Conservation (phyloP, 2,329 filamentous ascomycete genomes). For the Phyllosticta capitalensis region DNA sequence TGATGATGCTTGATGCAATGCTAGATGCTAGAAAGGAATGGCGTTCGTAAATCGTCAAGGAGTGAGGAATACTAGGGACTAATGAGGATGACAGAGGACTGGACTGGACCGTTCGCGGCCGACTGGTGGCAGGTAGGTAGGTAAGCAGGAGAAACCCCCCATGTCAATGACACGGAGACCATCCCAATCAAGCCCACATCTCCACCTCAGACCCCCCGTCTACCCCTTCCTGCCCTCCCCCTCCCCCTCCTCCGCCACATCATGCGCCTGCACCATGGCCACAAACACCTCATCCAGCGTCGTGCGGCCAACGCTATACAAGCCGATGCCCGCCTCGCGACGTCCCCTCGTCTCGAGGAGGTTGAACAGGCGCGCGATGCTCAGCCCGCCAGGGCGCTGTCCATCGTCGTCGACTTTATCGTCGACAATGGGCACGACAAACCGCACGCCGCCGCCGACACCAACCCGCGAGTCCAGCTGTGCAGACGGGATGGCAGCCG, state of each 20-base stretch:
- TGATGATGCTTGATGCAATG: not conserved
- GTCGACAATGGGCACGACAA: conserved; percentile 30
- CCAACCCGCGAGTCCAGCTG: conserved; percentile 56
- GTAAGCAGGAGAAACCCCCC: no score
- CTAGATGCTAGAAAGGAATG: no score
- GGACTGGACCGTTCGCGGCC: no score
- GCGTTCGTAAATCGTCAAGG: no score
- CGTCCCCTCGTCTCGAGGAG: conserved; percentile 60
- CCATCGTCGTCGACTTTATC: not conserved
- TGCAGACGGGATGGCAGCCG: conserved; percentile 50
- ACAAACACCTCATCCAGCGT: conserved; percentile 89
- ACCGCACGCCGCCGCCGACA: conserved; percentile 72
- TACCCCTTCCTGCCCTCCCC: not conserved
- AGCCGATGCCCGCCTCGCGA: conserved; percentile 60
- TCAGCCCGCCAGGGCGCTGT: not conserved
- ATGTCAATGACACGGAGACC: no score
- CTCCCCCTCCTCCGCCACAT: conserved; percentile 29
- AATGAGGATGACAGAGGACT: no score
- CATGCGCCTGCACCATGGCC: conserved; percentile 56
- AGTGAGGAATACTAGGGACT: no score
- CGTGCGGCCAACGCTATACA: conserved; percentile 79
- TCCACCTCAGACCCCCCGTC: no score
- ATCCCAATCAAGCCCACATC: no score
- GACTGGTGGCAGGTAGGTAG: no score
- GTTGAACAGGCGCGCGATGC: conserved; percentile 59